phyloP scores from a whole-genome alignment of 441 rosid genomes.

The Omphalea diandra region DNA sequence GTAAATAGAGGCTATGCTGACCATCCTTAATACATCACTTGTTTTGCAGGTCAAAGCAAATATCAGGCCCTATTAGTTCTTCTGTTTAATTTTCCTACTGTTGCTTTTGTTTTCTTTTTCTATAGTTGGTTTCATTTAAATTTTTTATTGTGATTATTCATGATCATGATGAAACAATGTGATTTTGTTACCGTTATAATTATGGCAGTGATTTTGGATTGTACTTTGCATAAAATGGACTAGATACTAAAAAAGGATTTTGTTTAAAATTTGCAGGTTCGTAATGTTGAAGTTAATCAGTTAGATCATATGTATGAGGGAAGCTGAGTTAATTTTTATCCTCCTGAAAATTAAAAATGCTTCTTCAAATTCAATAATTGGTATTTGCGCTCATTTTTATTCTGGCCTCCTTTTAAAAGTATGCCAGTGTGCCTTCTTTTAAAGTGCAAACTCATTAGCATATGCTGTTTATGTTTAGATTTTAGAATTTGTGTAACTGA shows the following conservation, averaged over 20 bases:
- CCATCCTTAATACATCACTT: no score
- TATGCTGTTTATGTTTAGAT: no score
- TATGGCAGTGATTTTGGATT: neutral
- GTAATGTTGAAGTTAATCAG: constrained; percentile 61
- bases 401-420: no score
- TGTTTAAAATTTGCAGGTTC: constrained; percentile 55
- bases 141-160: neutral
- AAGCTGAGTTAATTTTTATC: constrained; percentile 41
- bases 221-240: neutral
- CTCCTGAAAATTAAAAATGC: constrained; percentile 18
- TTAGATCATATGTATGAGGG: constrained; percentile 88
- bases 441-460: no score
- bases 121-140: neutral
- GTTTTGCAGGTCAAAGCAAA: no score
- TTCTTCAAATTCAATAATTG: neutral
- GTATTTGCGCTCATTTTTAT: no score
- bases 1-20: neutral
- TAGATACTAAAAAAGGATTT: neutral
- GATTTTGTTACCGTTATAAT: neutral
- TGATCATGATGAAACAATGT: neutral
- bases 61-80: neutral
- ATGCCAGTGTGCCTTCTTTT: no score
- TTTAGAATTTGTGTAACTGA: neutral
- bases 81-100: neutral
- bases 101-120: neutral